These are phyloP conservation scores for Carex littledalei DNA, from an alignment of 176 grass and related monocot species.

Conservation along the genomic window DNA sequence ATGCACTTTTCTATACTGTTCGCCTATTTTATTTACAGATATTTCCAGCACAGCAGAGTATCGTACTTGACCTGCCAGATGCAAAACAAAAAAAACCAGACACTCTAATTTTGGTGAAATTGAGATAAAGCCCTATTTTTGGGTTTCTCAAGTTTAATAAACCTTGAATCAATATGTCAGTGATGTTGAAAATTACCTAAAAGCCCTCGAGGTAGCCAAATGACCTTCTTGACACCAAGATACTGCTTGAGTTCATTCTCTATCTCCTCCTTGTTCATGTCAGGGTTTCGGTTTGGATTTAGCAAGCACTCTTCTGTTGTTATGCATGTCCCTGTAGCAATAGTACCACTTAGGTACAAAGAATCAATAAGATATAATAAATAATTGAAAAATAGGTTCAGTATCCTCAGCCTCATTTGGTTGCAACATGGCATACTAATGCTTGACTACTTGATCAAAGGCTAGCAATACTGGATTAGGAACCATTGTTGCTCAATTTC, in stretches of 20 bases:
- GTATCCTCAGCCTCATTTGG: neutral
- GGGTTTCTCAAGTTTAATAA: neutral
- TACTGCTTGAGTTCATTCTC: conserved; percentile 76
- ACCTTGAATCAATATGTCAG: neutral
- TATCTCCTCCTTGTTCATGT: conserved; percentile 80
- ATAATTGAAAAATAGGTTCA: neutral
- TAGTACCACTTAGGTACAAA: neutral
- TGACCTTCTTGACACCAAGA: conserved; percentile 79
- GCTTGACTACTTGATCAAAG: neutral
- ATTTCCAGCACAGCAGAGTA: neutral
- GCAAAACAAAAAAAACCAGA: neutral
- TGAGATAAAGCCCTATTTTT: neutral
- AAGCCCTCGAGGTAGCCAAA: conserved; percentile 83
- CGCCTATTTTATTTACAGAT: neutral
- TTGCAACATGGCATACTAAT: neutral
- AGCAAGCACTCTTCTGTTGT: conserved; percentile 87
- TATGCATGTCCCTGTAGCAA: conserved; percentile 86
- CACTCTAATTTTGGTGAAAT: neutral
- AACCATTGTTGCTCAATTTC: neutral
- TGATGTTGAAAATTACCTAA: conserved; percentile 44
- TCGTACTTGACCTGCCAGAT: neutral
- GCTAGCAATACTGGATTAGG: neutral
- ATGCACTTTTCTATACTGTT: neutral
- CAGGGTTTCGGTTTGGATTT: conserved; percentile 77
- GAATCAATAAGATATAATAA: neutral